These are phyloP conservation scores for Spinacia oleracea DNA, from an alignment of 179 eudicot species.

Conservation along the genomic window DNA sequence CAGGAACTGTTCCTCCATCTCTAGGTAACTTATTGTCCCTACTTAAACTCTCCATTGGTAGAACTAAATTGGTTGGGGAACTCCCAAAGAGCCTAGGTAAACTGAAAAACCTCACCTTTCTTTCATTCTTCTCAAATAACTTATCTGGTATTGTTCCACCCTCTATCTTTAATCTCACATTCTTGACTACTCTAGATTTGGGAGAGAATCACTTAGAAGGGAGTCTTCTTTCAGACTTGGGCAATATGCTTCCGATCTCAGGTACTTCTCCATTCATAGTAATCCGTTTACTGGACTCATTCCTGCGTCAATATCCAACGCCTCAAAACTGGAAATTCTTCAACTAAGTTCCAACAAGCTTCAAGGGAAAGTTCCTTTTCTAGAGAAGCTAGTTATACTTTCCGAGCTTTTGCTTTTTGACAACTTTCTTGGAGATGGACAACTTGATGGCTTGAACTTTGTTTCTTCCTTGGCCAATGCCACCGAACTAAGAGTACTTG, in stretches of 20 bases:
- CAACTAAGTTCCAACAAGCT: constrained; percentile 13
- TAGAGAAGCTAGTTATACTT: constrained; percentile 9
- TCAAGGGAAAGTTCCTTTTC: constrained; percentile 26
- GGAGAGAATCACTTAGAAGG: background rate
- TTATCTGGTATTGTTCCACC: background rate
- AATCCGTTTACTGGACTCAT: constrained; percentile 13
- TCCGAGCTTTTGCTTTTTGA: background rate
- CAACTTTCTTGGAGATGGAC: constrained; percentile 7
- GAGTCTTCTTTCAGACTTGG: background rate
- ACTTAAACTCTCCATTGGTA: background rate
- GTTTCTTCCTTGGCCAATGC: constrained; percentile 25
- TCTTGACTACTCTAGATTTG: background rate
- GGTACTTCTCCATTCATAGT: background rate
- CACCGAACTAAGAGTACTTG: constrained; percentile 7
- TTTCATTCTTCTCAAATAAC: background rate
- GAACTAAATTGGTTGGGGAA: constrained; percentile 10
- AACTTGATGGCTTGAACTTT: constrained; percentile 14
- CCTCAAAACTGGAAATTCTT: constrained; percentile 16
- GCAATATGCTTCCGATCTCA: background rate
- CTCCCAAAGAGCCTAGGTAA: constrained; percentile 26
- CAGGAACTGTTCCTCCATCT: constrained; percentile 11
- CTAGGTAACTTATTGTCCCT: background rate
- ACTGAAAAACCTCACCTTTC: constrained; percentile 20
- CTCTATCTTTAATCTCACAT: background rate
- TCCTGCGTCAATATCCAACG: constrained; percentile 12